Base-by-base conservation (phyloP, 139 green algal genomes). In the Coelastrella sp. region DNA sequence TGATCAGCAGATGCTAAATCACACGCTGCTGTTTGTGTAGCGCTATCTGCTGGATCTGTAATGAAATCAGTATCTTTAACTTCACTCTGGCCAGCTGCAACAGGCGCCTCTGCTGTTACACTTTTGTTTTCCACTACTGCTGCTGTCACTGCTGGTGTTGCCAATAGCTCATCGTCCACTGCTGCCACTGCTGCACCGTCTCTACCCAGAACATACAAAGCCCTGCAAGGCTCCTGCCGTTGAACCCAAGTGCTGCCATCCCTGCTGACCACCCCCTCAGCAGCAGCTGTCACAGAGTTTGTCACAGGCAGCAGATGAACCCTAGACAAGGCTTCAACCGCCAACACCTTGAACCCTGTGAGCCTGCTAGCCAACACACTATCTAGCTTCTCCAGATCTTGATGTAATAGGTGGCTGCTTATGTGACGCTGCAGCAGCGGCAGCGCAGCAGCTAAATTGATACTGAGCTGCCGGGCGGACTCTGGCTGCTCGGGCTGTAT, bases 401-500 rank as follows among this genome's bases (percentile, higher is more conserved):
- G 7, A 5, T 10, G 13, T 23, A 17, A 2, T 17, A 58, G n/a
- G 7, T 6, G 11, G 13, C 23, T 59, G 7, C 4, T 3, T 8
- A 81, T 10, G 22, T 81, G 75, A 7, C 75, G 75, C 75, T 81
- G 75, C 75, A 81, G 22, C n/a, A 60, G 75, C 22, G 75, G 75
- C 75, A 81, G 22, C 4, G 75, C 75, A 58, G 75, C 75, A 3
- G 75, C 75, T 32, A 81, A 32, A 59, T 23, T 60, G 13, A 10
- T 7, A 20, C 8, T 16, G 16, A 81, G 75, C 13, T 81, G 75
- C 8, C 75, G n/a, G 22, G n/a, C 75, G 8, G 75, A 7, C 20
- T 11, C 3, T 58, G 13, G 75, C 23, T 58, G 23, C 3, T 58
- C 20, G 1, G 75, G 75, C 75, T 58, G 22, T 16, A 81, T 58